Base-by-base conservation (phyloP, 2,329 filamentous ascomycete species). In the Fusarium poae region DNA sequence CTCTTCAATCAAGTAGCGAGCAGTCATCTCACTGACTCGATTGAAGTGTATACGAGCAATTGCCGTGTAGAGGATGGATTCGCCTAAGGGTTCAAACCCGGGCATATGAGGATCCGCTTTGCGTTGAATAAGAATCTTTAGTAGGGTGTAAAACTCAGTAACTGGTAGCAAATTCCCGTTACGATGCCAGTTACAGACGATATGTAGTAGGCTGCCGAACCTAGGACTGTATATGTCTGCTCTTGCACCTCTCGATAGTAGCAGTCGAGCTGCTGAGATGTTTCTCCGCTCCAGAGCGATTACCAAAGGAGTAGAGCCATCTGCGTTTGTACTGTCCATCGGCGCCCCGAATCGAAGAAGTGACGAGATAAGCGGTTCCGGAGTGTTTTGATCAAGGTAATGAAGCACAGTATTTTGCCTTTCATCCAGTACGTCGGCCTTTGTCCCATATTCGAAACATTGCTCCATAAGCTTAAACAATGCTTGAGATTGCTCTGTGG, bases 161-260 rank as follows among this genome's bases (percentile, higher is more conserved):
- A 7, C 4, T 25, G 5, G 25, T 2, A 12, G 4, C 2, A 1
- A 3, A 4, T 3, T 6, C n/a, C 10, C 20, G 5, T 40, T 15
- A 3, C 3, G 8, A 2, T 29, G 6, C 12, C 2, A 18, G 11
- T 18, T 16, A 13, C 34, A 40, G 5, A 11, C 35, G 2, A 42
- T 12, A n/a, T 23, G 20, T 1, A 40, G 8, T 2, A 52, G 20
- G 21, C n/a, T 52, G 9, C 49, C 49, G 32, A 23, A 23, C 5
- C 5, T 18, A 4, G 35, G 37, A 5, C 20, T 15, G 12, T 6
- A n/a, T 2, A 52, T 7, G 7, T 21, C 20, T 25, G 35, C 37
- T 3, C 25, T 10, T n/a, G 37, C 37, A n/a, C 27, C 9, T 23
- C 11, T 12, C 3, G 8, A 16, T 4, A 52, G 8, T 9, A 52